Conservation (phyloP, 768 basidiomycete genomes). For the Tulasnella sp. region DNA sequence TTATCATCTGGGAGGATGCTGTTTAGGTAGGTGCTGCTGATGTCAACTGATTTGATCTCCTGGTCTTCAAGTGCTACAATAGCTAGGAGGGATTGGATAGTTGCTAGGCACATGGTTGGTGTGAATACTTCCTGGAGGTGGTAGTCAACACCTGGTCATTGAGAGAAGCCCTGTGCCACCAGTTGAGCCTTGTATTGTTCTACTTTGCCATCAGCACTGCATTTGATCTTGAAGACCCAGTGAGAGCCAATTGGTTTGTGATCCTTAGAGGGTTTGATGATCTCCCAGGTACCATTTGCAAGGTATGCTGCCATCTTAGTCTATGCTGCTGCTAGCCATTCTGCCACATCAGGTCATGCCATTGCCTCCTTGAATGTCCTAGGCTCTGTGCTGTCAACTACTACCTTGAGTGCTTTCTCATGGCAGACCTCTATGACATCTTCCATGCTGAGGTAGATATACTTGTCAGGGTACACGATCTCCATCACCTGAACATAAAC, state of each 20-base stretch:
- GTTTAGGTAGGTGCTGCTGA: too few species aligned
- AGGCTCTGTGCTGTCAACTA: too few species aligned
- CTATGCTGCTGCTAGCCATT: not conserved
- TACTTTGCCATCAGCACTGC: constrained; percentile 30
- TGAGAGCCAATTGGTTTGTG: constrained; percentile 19
- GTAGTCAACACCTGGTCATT: too few species aligned
- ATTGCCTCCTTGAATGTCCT: too few species aligned
- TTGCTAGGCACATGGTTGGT: constrained; percentile 5
- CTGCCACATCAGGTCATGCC: too few species aligned
- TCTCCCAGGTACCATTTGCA: too few species aligned
- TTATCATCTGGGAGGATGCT: too few species aligned
- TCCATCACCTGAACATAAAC: constrained; percentile 1
- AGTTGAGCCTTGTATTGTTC: constrained; percentile 37
- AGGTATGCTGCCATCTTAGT: not conserved
- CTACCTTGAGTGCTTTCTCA: not conserved
- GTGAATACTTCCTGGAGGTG: constrained; percentile 21
- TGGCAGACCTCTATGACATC: not conserved
- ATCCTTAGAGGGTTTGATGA: constrained; percentile 17
- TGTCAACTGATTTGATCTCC: too few species aligned
- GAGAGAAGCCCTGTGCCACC: too few species aligned
- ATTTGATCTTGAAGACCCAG: constrained; percentile 33
- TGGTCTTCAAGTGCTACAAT: too few species aligned
- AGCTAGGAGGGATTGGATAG: not conserved
- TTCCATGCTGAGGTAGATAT: too few species aligned
- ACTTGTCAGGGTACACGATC: constrained; percentile 5